phyloP scores from a whole-genome alignment of 2,329 filamentous ascomycete genomes.

The Sporothrix brunneoviolacea region DNA sequence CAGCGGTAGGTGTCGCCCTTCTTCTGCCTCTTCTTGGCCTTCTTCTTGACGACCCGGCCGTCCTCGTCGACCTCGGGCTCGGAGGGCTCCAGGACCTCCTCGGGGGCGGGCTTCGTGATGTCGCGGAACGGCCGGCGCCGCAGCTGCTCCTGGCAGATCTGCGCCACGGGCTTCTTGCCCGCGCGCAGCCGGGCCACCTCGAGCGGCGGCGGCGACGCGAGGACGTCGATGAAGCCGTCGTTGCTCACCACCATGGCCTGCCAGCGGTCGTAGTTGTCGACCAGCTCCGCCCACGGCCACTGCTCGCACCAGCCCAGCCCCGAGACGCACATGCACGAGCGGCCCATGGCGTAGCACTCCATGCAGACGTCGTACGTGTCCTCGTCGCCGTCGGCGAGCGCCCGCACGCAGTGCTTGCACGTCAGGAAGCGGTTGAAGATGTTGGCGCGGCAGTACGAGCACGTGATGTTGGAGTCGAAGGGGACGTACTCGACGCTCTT shows the following conservation, averaged over 20 bases:
- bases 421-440: slow-evolving; percentile 97
- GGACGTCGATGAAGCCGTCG: slow-evolving; percentile 58
- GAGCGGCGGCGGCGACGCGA: slow-evolving; percentile 63
- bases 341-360: slow-evolving; percentile 97
- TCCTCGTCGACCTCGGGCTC: slow-evolving; percentile 59
- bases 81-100: slow-evolving; percentile 38
- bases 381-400: slow-evolving; percentile 58
- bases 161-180: slow-evolving; percentile 73
- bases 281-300: slow-evolving; percentile 75
- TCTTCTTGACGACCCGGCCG: slow-evolving; percentile 54
- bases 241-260: slow-evolving; percentile 69
- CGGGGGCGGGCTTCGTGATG: slow-evolving; percentile 57
- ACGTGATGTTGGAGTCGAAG: slow-evolving; percentile 88
- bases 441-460: slow-evolving; percentile 90
- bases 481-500: slow-evolving; percentile 66
- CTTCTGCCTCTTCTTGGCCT: slow-evolving; percentile 53
- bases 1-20: slow-evolving; percentile 55
- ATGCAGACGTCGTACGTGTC: slow-evolving; percentile 95
- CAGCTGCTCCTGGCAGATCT: slow-evolving; percentile 90
- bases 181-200: slow-evolving; percentile 60
- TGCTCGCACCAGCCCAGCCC: slow-evolving; percentile 88
- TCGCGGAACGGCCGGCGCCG: slow-evolving; percentile 75
- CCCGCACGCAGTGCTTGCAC: slow-evolving; percentile 73
- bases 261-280: slow-evolving; percentile 76
- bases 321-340: slow-evolving; percentile 84